Base-by-base conservation (phyloP, 768 basidiomycete genomes). In the Lyophyllum semitale region DNA sequence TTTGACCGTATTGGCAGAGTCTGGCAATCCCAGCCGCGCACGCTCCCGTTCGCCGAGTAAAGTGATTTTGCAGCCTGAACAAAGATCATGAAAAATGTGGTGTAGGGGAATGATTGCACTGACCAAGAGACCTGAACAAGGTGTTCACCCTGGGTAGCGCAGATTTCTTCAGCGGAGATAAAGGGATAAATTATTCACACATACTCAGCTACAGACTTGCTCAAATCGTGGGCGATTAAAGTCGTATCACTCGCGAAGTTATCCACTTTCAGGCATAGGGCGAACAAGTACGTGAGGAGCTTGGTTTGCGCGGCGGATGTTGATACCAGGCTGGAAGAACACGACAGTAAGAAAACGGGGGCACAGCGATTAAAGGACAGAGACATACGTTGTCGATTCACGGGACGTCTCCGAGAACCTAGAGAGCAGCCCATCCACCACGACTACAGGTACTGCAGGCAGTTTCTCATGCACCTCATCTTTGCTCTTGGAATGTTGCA, bases 391-490 rank as follows among this genome's bases (percentile, higher is more conserved):
- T 17, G 81, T 82, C 3, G 86, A 84, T 8, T 83, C 88, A 61
- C 90, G 76, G 3, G 85, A 71, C 0, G 74, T 79, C 71, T 97
- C 93, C 0, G 94, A 87, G 71, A 96, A 98, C 50, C 91, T 77
- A 3, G 85, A 77, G 23, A 94, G 63, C 20, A 97, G 74, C 5
- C 88, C 84, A 48, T 95, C 91, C 20, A 93, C 63, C 9, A 96
- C 75, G 43, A 84, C 73, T 13, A 72, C 72, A 2, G 93, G 88
- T 1, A 91, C 77, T 3, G 72, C 69, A 0, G 77, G 63, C 53
- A 96, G 72, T 54, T 80, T 80, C 43, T 87, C 82, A 37, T 79
- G 73, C 8, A 91, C 53, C 13, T 74, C 73, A 11, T 81, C 77
- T 61, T 84, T 82, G 41, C 70, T 48, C 53, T 75, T 74, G 53